These are phyloP conservation scores for Craspedostauros australis DNA, from an alignment of 108 stramenopile species.

Conservation along the genomic window DNA sequence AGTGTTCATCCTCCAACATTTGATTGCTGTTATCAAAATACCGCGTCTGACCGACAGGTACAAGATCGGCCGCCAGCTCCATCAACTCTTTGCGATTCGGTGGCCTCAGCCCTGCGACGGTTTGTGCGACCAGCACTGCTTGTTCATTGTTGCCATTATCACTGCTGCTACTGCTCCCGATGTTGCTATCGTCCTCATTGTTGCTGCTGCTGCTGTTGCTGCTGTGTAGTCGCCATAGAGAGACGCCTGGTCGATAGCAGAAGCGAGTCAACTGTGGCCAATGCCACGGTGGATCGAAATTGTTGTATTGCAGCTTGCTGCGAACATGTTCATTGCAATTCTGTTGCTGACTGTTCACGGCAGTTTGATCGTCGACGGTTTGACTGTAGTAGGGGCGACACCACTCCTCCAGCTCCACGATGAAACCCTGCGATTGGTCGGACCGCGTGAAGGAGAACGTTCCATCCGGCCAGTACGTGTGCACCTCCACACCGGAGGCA, in stretches of 20 bases:
- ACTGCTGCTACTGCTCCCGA: not conserved
- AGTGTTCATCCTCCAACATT: too few species aligned
- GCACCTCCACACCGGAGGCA: constrained; percentile 8
- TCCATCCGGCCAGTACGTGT: constrained; percentile 33
- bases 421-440: constrained; percentile 18
- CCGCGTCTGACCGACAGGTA: constrained; percentile 10
- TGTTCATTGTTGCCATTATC: constrained; percentile 4
- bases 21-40: constrained; percentile 17
- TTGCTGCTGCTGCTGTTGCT: not conserved
- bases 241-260: constrained; percentile 29
- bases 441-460: constrained; percentile 21
- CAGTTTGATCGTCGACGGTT: too few species aligned
- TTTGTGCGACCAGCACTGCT: constrained; percentile 17
- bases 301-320: constrained; percentile 24
- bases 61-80: constrained; percentile 1
- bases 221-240: constrained; percentile 2
- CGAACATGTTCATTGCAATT: constrained; percentile 11
- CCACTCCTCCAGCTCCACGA: constrained; percentile 11
- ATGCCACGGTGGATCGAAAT: constrained; percentile 12
- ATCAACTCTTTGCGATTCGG: constrained; percentile 9
- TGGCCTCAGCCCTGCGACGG: constrained; percentile 10
- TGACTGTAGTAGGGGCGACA: too few species aligned
- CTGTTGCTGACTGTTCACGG: too few species aligned
- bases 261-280: constrained; percentile 26
- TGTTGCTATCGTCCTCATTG: not conserved